Evolutionary conservation across 768 basidiomycete species (phyloP), one percentile per base, ranked within the genome.

Genomic region (Kwoniella dendrophila): DNA sequence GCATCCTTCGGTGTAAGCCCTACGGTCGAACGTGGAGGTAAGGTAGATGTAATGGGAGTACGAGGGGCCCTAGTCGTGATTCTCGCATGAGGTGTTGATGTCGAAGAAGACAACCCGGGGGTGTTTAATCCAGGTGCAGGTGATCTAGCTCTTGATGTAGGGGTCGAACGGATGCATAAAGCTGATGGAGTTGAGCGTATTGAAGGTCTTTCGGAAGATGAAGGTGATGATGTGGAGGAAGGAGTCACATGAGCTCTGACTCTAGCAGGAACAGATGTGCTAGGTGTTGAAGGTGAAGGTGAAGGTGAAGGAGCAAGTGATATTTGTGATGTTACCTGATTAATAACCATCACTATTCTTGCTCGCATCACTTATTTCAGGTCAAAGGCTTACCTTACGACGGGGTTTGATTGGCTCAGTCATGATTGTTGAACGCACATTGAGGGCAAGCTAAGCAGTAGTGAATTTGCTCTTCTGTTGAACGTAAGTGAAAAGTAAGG

Each of bases 391-490:
- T 8, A 62, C 64, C 55, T 62, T 66, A 24, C 64, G 59, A 53
- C 56, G 51, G 24, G 54, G 59, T 33, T 62, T 61, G 45, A 52
- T n/a, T n/a, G n/a, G n/a, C n/a, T n/a, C 59, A 27, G 63, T 60
- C 63, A 65, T 58, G 27, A 26, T 50, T 38, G 11, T 0, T 10
- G 16, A 4, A 38, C 2, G n/a, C 11, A 20, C 49, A 51, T 51
- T n/a, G 29, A 33, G 49, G 10, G 3, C 16, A 8, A 26, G 30
- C 11, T 33, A 11, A 27, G 47, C 47, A n/a, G 20, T 18, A 22
- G 24, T 14, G 20, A 24, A 8, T 11, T 44, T 2, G 43, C n/a
- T n/a, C n/a, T n/a, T n/a, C n/a, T n/a, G n/a, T n/a, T n/a, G n/a
- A n/a, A n/a, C n/a, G n/a, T n/a, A n/a, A n/a, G n/a, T n/a, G n/a